Base-by-base conservation (phyloP, 371 early-diverging fungal genomes). In the Mucor mucedo region DNA sequence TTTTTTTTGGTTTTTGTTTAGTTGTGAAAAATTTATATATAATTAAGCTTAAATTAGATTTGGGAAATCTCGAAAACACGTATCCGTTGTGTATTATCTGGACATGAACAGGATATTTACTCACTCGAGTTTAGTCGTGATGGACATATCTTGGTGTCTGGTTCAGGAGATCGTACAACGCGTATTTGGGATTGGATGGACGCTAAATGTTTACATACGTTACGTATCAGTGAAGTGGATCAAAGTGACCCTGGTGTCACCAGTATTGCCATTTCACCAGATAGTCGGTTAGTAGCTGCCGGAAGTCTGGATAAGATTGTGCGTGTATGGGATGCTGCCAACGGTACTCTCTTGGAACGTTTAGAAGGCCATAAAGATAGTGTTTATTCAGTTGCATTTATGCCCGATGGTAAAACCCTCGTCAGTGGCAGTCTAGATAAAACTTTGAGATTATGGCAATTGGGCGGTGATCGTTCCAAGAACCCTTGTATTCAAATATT, bases 101-200 rank as follows among this genome's bases (percentile, higher is more conserved):
- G 99, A 8, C 99, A 99, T 71, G 94, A 93, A 44, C 94, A 94
- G 75, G 98, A 98, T 71, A 97, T 98, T 65, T 97, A 97, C 71
- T 91, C 92, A 30, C 80, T 98, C 65, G 99, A 97, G 63, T 98
- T 95, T 76, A 93, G 95, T 62, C 78, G 90, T 13, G 95, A 97
- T 75, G 98, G 98, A 29, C 81, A 87, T 60, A 86, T 86, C 41
- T 87, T 99, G 50, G 93, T 96, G 7, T 92, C 93, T 13, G 99
- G 98, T 35, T 91, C 93, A 30, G 98, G 98, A 40, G 99, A 99
- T 77, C 86, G 91, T 60, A 96, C 93, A 0, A 90, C 88, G 42
- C 75, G 93, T 50, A 83, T 96, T 52, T 96, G 96, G 96, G 91
- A 91, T 69, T 85, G 91, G 80, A 87, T 89, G 29, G 81, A 84